Base-by-base conservation (phyloP, 805 yeast genomes). In the Kluyveromyces dobzhanskii region DNA sequence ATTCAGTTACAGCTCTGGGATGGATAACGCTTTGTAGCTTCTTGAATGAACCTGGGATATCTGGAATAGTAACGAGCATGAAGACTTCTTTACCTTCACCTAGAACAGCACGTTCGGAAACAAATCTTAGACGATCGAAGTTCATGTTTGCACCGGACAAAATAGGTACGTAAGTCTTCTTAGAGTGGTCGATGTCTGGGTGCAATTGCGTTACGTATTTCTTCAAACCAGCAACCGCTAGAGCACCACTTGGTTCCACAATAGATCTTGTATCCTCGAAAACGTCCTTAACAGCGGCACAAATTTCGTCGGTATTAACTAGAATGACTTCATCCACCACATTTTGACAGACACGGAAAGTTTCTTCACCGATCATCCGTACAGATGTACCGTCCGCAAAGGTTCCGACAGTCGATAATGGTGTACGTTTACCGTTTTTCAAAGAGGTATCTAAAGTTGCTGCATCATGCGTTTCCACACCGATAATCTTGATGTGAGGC, bases 301-400 rank as follows among this genome's bases (percentile, higher is more conserved):
- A 85, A 41, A 92, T 78, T 66, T 92, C 98, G 61, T 88, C 97
- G 10, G 97, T 88, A 54, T 75, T 72, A 4, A 87, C 96, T 19
- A 74, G 68, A 4, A 88, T 79, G 30, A 88, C 80, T 46, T 86
- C 97, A 60, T 92, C 98, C n/a, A 94, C 85, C 43, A 74, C 73
- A 34, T 82, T 76, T 49, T 72, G 66, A 49, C 87, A 77, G 9
- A 90, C 71, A 53, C 92, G 71, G 70, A 85, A 92, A 10, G 95
- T 84, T 62, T 94, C 98, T 43, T 79, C 84, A 44, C 99, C 99
- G 17, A 86, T 70, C 18, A 80, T 60, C 55, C 79, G 84, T 31
- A 92, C 99, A 8, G 98, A 97, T 9, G 99, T 86, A 58, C 99
- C 99, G 61, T 92, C 99, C 17, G 98, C 98, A 64, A 92, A 92